phyloP scores from a whole-genome alignment of 305 asterid genomes.

The Solanum hybrid region DNA sequence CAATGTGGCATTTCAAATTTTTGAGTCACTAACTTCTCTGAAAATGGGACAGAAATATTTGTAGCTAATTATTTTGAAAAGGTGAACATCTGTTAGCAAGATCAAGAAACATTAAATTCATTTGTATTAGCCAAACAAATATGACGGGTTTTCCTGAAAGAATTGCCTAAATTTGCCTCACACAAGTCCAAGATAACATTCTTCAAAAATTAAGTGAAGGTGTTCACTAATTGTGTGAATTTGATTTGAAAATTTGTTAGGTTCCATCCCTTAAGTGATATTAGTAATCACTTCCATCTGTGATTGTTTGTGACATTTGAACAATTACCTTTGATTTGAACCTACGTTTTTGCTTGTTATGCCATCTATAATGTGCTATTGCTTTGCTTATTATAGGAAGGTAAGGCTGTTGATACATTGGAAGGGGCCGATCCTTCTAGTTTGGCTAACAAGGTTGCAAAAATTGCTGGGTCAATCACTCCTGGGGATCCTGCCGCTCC shows the following conservation, averaged over 20 bases:
- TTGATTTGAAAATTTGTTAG: background rate
- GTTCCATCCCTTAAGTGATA: background rate
- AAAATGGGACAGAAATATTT: background rate
- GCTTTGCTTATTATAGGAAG: conserved; percentile 47
- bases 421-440: conserved; percentile 98
- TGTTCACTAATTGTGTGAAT: background rate
- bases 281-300: background rate
- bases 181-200: background rate
- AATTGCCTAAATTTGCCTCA: background rate
- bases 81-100: background rate
- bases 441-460: conserved; percentile 96
- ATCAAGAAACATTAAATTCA: background rate
- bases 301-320: background rate
- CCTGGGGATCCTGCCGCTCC: conserved; percentile 92
- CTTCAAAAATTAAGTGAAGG: background rate
- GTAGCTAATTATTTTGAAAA: background rate
- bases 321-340: background rate
- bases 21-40: background rate
- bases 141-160: background rate
- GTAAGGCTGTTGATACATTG: conserved; percentile 64
- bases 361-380: background rate
- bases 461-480: conserved; percentile 63
- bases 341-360: background rate
- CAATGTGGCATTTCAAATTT: background rate
- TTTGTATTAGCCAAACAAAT: background rate